Evolutionary conservation across 2,329 filamentous ascomycete species (phyloP), one percentile per base, ranked within the genome.

Genomic region (Epichloe aotearoae): DNA sequence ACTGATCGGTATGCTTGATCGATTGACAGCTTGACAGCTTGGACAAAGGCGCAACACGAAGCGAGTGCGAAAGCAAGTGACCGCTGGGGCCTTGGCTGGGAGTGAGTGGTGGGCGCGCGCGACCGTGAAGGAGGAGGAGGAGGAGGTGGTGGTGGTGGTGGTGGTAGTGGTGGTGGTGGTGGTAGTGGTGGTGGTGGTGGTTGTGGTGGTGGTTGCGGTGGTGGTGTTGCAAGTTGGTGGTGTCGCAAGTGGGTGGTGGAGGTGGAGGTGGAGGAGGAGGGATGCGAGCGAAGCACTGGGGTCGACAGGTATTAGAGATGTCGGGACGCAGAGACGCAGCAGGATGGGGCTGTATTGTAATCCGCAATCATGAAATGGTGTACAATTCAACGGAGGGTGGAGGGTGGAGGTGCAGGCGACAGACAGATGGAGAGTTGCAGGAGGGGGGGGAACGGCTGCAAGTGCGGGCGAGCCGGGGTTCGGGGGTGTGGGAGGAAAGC

Each of bases 211-310:
- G 11, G 12, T 51, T 49, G 49, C 50, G 44, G 15, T 37, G 53
- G 52, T 52, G 34, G 17, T 26, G 44, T 37, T 37, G 34, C 34
- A 11, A 12, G 34, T 37, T 5, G 36, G 14, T 53, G 50, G 49
- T 55, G 50, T 45, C 52, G 51, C 47, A 44, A 53, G 43, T 58
- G 54, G 54, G 53, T 56, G 56, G 53, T 26, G 36, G 14, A 53
- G 50, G 49, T 51, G 56, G 52, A 49, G 52, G 53, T 52, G 56
- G 52, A 51, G 55, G 52, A 52, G 55, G 51, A 50, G 52, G 46
- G 55, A 53, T 49, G 54, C 52, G 45, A 53, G 47, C 41, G 43
- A 55, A 54, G 55, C 54, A 49, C 44, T 45, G 48, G 41, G 33
- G 48, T 45, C 48, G 48, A 37, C 48, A 38, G 48, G 12, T 50